Conservation (phyloP, 1,284 basidiomycete genomes). For the Ganoderma sinense region DNA sequence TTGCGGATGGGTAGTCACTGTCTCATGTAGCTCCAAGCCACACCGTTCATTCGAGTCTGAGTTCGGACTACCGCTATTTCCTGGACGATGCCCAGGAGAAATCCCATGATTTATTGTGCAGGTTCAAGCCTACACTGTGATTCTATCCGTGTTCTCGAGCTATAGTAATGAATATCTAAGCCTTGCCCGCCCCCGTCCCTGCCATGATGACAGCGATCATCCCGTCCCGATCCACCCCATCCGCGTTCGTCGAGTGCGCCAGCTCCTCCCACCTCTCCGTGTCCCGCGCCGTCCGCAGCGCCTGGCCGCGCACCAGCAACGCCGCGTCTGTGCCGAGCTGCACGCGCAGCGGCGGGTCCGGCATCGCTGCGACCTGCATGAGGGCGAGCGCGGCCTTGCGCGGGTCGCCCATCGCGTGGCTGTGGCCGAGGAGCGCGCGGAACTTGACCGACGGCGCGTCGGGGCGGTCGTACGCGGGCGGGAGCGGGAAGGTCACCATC, state of each 20-base stretch:
- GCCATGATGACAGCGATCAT: constrained; percentile 11
- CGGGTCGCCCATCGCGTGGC: constrained; percentile 10
- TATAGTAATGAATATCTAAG: too few species aligned
- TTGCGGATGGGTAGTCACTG: neutral
- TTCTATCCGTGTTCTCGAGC: too few species aligned
- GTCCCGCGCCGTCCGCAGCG: constrained; percentile 36
- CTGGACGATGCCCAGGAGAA: too few species aligned
- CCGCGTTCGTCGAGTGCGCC: constrained; percentile 27
- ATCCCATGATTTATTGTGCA: too few species aligned
- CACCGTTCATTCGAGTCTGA: too few species aligned
- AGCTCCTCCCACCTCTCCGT: constrained; percentile 16
- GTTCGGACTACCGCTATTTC: too few species aligned
- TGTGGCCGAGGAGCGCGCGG: constrained; percentile 5
- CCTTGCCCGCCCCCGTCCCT: constrained; percentile 16
- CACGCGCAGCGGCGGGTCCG: constrained; percentile 42
- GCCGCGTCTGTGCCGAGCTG: constrained; percentile 44
- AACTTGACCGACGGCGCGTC: constrained; percentile 6
- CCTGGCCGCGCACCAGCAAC: constrained; percentile 38
- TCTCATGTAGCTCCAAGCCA: too few species aligned
- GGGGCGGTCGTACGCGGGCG: constrained; percentile 8
- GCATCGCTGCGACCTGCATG: constrained; percentile 29
- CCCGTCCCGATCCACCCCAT: constrained; percentile 23
- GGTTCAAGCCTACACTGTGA: too few species aligned
- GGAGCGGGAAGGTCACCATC: constrained; percentile 11
- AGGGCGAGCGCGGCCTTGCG: constrained; percentile 25